Evolutionary conservation across 495 filamentous ascomycete genomes (phyloP), one percentile per base, ranked within the genome.

Genomic region (Hypoxylon cercidicola): DNA sequence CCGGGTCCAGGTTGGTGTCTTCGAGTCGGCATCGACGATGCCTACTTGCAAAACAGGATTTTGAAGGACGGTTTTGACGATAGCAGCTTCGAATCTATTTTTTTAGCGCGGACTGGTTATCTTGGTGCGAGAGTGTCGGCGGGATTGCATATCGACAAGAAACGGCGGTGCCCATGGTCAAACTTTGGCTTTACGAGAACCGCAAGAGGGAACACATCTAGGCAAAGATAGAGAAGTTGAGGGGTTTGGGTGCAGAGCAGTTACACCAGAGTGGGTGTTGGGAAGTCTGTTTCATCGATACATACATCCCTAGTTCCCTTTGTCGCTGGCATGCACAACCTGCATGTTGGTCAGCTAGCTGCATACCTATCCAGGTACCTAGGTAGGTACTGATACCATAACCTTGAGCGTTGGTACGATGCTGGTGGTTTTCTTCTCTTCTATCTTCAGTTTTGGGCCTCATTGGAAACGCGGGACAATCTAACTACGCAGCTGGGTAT

Each of bases 91-190:
- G 49, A 67, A 59, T 56, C 16, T 35, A 12, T 50, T 16, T 40
- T 56, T 34, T 1, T n/a, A 67, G 44, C 44, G 55, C 39, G 4
- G 35, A 18, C 30, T 41, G 63, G n/a, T 37, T 15, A 9, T 62
- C 49, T 57, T 15, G 12, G 4, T 7, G 6, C 37, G 44, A 41
- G 49, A 67, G 63, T 56, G 20, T 12, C 18, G 49, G 51, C 4
- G 64, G 64, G 16, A 67, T 55, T 3, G 44, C 41, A 52, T 67
- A 67, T 13, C 64, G 64, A 63, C 64, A 67, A 37, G 64, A 57
- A 2, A 67, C 34, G 20, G 35, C 30, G 16, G 64, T 67, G n/a
- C 64, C 64, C 34, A 37, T 37, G 4, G 34, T 37, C 34, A 37
- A 37, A n/a, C 34, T 12, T 12, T 37, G 11, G 34, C 34, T 37